Evolutionary conservation across 2,329 filamentous ascomycete genomes (phyloP), one percentile per base, ranked within the genome.

Genomic region (Aspergillus quadrilineatus): DNA sequence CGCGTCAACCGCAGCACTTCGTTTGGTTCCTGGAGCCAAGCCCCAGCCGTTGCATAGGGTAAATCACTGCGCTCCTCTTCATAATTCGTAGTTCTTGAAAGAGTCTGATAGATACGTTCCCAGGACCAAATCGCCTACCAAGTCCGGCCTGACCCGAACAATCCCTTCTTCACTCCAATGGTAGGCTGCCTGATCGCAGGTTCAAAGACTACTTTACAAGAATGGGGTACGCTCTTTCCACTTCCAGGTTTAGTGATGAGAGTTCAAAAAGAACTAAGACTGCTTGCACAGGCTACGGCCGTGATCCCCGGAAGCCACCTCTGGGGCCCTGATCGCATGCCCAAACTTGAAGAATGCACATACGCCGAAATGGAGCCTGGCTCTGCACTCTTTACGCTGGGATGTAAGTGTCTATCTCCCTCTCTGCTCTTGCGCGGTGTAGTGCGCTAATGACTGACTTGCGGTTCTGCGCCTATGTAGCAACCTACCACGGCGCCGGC

Each of bases 101-200:
- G 14, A 8, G 8, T 30, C n/a, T 43, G 8, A 51, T 17, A 8
- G 3, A 6, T 12, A 15, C 6, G 10, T 26, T n/a, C 14, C 1
- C 32, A 53, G 51, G 51, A 53, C 22, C 51, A 53, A 47, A 46
- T 53, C 44, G 51, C 51, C 43, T 53, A 53, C 28, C 51, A 53
- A 14, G 47, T 26, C 10, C 34, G 51, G n/a, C 34, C 51, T 6
- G 51, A 53, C 15, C 51, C 51, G 7, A 47, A 30, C 29, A 53
- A 53, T 34, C 51, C 51, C 14, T 15, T 53, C 34, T 53, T 53
- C n/a, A 47, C 51, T 6, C 51, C 51, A 7, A 53, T 53, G 51
- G 32, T 53, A 12, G 51, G 51, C 34, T 53, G 51, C 15, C 34
- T 53, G 22, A 53, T 53, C n/a, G 51, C 51, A n/a, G 51, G 43